Conservation (phyloP, 2,329 filamentous ascomycete species). For the Alternaria sp. region DNA sequence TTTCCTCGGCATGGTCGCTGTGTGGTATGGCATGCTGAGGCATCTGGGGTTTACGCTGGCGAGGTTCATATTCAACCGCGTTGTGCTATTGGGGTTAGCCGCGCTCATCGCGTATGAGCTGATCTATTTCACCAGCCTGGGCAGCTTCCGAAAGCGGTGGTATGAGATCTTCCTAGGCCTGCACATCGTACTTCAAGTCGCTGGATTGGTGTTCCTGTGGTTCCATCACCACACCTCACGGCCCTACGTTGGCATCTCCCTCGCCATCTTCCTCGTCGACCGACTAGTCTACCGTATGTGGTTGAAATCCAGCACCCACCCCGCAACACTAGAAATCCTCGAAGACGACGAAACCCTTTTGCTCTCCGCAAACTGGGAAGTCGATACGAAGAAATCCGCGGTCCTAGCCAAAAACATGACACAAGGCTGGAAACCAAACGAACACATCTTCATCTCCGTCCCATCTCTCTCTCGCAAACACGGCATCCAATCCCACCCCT, state of each 20-base stretch:
- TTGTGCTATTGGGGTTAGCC: slow-evolving; percentile 61
- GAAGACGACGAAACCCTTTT: slow-evolving; percentile 64
- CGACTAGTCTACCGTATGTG: slow-evolving; percentile 63
- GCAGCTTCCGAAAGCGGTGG: slow-evolving; percentile 64
- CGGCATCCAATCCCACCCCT: slow-evolving; percentile 67
- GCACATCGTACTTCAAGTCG: slow-evolving; percentile 64
- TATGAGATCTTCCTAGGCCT: slow-evolving; percentile 68
- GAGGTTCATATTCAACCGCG: slow-evolving; percentile 59
- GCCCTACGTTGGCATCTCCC: slow-evolving; percentile 60
- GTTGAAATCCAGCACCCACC: slow-evolving; percentile 58
- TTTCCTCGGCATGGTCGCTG: slow-evolving; percentile 59
- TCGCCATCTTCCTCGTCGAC: slow-evolving; percentile 65
- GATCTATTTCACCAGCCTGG: slow-evolving; percentile 68
- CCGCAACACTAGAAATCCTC: slow-evolving; percentile 60
- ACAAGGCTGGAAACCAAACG: slow-evolving; percentile 65
- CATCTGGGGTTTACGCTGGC: slow-evolving; percentile 58
- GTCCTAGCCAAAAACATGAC: slow-evolving; percentile 46
- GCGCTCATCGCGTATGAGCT: slow-evolving; percentile 65
- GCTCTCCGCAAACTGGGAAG: slow-evolving; percentile 54
- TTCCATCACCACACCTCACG: slow-evolving; percentile 63
- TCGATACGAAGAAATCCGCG: slow-evolving; percentile 20
- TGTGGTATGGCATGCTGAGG: slow-evolving; percentile 61
- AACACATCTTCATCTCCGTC: slow-evolving; percentile 69
- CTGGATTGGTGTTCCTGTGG: slow-evolving; percentile 63
- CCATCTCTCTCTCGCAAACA: slow-evolving; percentile 61